Evolutionary conservation across 2,329 filamentous ascomycete species (phyloP).

Genomic region (Ceratocystis huliohia): DNA sequence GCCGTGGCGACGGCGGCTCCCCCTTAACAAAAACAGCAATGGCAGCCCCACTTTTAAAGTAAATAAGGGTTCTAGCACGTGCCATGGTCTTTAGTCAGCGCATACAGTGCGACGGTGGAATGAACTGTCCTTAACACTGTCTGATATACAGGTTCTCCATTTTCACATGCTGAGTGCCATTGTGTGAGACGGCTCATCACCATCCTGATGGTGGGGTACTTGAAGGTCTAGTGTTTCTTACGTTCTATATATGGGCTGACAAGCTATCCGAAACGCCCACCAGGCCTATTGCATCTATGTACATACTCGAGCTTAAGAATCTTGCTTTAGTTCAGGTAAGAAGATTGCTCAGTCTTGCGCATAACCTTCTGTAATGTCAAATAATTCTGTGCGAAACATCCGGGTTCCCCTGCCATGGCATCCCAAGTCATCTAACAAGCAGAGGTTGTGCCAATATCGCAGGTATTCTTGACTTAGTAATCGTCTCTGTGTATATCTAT

Average conservation of each 20-base stretch:
- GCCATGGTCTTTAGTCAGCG: background rate
- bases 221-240: background rate
- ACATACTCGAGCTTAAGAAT: background rate
- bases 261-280: background rate
- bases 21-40: background rate
- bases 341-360: slow-evolving; percentile 19
- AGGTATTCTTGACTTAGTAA: slow-evolving; percentile 24
- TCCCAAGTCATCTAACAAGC: slow-evolving; percentile 32
- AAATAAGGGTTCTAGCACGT: background rate
- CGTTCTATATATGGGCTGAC: background rate
- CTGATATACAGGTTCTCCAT: background rate
- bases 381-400: slow-evolving; percentile 28
- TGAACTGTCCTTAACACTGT: background rate
- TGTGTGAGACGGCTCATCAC: background rate
- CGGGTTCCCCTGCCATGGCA: slow-evolving; percentile 31
- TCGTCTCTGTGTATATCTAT: slow-evolving; percentile 29
- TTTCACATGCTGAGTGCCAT: slow-evolving; percentile 8
- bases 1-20: background rate
- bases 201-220: background rate
- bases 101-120: background rate
- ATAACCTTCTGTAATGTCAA: slow-evolving; percentile 31
- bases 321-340: slow-evolving; percentile 19
- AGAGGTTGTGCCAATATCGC: slow-evolving; percentile 32
- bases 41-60: background rate
- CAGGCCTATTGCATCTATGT: background rate